Base-by-base conservation (phyloP, 768 basidiomycete genomes). In the Russula sp. region DNA sequence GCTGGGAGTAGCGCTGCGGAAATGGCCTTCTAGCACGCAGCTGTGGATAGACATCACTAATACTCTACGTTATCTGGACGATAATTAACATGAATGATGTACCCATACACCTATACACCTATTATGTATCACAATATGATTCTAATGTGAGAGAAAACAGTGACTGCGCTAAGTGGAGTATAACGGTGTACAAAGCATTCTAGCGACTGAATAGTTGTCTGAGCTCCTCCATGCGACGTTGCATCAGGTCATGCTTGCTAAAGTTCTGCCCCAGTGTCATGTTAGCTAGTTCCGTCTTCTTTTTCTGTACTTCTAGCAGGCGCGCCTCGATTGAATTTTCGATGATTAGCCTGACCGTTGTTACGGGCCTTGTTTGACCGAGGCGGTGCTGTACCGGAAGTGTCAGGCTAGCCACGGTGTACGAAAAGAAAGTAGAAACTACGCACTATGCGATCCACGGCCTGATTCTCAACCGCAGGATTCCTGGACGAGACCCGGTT, bases 391-490 rank as follows among this genome's bases (percentile, higher is more conserved):
- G 70, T 53, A 66, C 37, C 58, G 37, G 34, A 32, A 32, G 31
- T 31, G 34, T 53, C 10, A 64, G 49, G 44, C 55, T 45, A 44
- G 4, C 47, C 47, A 32, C 55, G 18, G n/a, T 13, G 27, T 50
- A 34, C 53, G 22, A 14, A 48, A 47, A 49, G 47, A 31, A 31
- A 66, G 27, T 3, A 22, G 14, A 47, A 11, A 9, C 80, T 20
- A 55, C 90, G 74, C 69, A 97, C 94, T 67, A 97, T 96, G 56
- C 96, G 91, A 76, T 99, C 97, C 34, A 98, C 92, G 20, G 95
- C 96, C 75, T 98, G 96, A 71, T 97, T 94, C 77, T 98, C 94
- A 6, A 95, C 94, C 20, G 94, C 94, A 16, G 94, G 94, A 70
- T 97, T 97, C 94, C 91, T 94, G 68, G 2, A 14, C 2, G 6